Evolutionary conservation across 495 filamentous ascomycete species (phyloP).

Genomic region (Xylaria grammica): DNA sequence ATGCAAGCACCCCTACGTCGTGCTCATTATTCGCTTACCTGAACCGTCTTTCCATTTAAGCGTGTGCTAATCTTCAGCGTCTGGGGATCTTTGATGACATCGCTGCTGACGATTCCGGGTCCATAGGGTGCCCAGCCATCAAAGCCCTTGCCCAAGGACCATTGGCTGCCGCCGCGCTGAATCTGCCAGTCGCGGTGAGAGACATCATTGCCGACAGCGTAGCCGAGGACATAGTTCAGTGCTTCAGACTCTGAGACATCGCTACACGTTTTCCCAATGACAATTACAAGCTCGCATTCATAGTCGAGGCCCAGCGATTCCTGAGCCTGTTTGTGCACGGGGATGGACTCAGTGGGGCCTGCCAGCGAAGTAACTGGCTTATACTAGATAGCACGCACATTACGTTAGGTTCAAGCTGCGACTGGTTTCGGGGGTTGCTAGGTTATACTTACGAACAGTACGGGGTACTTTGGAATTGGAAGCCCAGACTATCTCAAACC

Average conservation of each 20-base stretch:
- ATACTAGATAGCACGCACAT: conserved; percentile 52
- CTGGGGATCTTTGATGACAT: conserved; percentile 74
- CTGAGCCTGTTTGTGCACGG: conserved; percentile 51
- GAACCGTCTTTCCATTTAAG: conserved; percentile 73
- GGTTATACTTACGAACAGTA: conserved; percentile 66
- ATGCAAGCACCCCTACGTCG: not conserved
- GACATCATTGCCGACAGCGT: conserved; percentile 82
- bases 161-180: conserved; percentile 78
- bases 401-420: not conserved
- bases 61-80: conserved; percentile 67
- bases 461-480: conserved; percentile 75
- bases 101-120: conserved; percentile 73
- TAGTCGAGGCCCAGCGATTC: conserved; percentile 70
- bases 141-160: conserved; percentile 82
- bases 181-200: conserved; percentile 87
- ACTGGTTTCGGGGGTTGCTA: not conserved
- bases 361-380: conserved; percentile 77
- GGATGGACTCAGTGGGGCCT: conserved; percentile 73
- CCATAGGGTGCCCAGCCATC: conserved; percentile 91
- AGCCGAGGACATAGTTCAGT: conserved; percentile 78
- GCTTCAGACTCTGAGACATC: conserved; percentile 72
- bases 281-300: conserved; percentile 79
- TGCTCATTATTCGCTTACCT: conserved; percentile 40
- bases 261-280: conserved; percentile 74
- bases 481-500: conserved; percentile 63